A percentile compares a stretch with the other conserved stretches of the same genome.
phyloP scores from a whole-genome alignment of 495 filamentous ascomycete species.

The Penicillium samsonianum region DNA sequence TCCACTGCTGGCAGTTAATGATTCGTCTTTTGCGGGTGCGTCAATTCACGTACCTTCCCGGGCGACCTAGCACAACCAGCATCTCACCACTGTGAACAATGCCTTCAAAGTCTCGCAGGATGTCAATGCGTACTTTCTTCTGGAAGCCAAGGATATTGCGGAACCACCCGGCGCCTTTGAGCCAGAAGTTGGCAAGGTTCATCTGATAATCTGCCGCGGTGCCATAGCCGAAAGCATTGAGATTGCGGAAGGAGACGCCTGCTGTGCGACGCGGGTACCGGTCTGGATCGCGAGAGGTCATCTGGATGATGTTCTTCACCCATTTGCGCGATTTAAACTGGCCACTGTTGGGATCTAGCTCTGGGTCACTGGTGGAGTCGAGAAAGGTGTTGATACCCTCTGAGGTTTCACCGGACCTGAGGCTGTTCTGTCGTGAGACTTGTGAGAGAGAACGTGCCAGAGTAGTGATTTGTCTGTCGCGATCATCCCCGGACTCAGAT shows the following conservation, averaged over 20 bases:
- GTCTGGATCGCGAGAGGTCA: conserved; percentile 44
- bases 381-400: conserved; percentile 49
- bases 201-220: conserved; percentile 75
- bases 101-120: conserved; percentile 76
- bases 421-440: conserved; percentile 35
- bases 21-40: background rate
- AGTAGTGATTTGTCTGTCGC: conserved; percentile 36
- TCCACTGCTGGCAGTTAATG: conserved; percentile 47
- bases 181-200: conserved; percentile 64
- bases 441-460: conserved; percentile 45
- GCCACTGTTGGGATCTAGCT: conserved; percentile 44
- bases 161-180: conserved; percentile 50
- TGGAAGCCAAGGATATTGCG: conserved; percentile 51
- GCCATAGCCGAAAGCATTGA: conserved; percentile 75
- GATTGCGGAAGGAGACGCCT: conserved; percentile 55
- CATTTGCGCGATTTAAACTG: conserved; percentile 50
- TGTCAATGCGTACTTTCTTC: conserved; percentile 64
- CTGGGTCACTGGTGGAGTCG: conserved; percentile 38
- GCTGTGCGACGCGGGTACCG: conserved; percentile 45
- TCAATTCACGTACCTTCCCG: conserved; percentile 49
- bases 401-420: conserved; percentile 11
- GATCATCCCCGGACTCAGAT: conserved; percentile 20
- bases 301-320: conserved; percentile 45
- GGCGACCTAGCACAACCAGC: conserved; percentile 75
- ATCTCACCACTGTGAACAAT: conserved; percentile 77